These are phyloP conservation scores for bread wheat (Triticum aestivum) DNA, from an alignment of 176 grass and related monocot species.

Conservation along the genomic window IWGSC_CS_RefSeq_v2.1 NC_057814.1:257985737-257986236, in stretches of 20 bases:
- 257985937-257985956: slow-evolving; percentile 46
- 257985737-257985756: neutral
- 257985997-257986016: slow-evolving; percentile 63
- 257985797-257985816: neutral
- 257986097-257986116: neutral
- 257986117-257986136: neutral
- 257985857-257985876: neutral
- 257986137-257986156: neutral
- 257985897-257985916: neutral
- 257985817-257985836: neutral
- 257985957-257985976: slow-evolving; percentile 96
- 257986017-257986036: slow-evolving; percentile 63
- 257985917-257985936: neutral
- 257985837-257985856: neutral
- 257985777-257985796: neutral
- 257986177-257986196: neutral
- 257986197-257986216: neutral
- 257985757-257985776: no score
- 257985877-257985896: neutral
- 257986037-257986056: slow-evolving; percentile 89
- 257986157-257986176: neutral
- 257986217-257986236: neutral
- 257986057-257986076: slow-evolving; percentile 14
- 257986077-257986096: neutral
- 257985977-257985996: slow-evolving; percentile 77